These are phyloP conservation scores for Trichoderma lentiforme DNA, from an alignment of 2,329 filamentous ascomycete species.

Conservation along the genomic window DNA sequence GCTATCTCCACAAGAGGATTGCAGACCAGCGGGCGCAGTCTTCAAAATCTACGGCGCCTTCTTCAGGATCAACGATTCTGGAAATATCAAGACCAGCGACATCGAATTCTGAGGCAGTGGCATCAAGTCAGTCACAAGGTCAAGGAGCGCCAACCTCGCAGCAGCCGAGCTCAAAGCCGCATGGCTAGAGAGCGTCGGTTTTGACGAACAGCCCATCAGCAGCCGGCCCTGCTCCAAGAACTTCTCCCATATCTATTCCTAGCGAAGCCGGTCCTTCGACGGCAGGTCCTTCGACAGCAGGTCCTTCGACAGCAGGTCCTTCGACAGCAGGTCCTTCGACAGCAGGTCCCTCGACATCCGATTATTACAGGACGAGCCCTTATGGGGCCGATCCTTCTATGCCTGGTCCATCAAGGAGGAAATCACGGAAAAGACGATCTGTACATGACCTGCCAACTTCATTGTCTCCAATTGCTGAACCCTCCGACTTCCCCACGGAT, in stretches of 20 bases:
- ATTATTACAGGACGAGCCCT: not conserved
- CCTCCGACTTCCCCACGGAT: not conserved
- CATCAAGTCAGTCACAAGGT: not conserved
- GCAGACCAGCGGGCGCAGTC: not conserved
- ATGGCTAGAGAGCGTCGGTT: constrained; percentile 10
- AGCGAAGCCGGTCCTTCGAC: not conserved
- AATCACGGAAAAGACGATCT: not conserved
- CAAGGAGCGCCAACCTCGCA: not conserved
- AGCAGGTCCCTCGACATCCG: not conserved
- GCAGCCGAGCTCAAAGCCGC: not conserved
- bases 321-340: not conserved
- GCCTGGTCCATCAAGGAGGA: not conserved
- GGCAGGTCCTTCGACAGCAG: not conserved
- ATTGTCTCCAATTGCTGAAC: not conserved
- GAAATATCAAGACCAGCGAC: not conserved
- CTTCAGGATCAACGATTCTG: not conserved
- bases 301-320: not conserved
- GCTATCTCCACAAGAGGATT: not conserved
- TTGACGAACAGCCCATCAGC: not conserved
- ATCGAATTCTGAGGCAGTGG: not conserved
- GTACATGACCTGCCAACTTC: not conserved
- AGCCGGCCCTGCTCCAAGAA: not conserved
- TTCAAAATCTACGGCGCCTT: too few species aligned
- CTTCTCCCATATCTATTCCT: not conserved
- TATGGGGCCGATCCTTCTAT: not conserved